Conservation (phyloP, 768 basidiomycete genomes). For the Strobilomyces dryophilus region DNA sequence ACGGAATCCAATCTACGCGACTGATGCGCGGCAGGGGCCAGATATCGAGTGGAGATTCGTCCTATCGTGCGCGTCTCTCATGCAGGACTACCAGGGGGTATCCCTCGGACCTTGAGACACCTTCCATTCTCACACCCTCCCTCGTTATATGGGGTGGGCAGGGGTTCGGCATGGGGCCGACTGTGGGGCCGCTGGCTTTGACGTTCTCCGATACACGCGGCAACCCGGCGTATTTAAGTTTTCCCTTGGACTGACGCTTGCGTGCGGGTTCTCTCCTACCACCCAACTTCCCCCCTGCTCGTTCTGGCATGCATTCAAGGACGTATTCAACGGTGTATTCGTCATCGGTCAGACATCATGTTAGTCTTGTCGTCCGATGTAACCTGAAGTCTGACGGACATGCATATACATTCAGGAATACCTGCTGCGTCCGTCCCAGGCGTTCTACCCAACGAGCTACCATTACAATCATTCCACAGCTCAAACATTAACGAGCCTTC, state of each 20-base stretch:
- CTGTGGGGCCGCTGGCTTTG: conserved; percentile 20
- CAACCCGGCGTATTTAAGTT: conserved; percentile 21
- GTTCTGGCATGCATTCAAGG: conserved; percentile 17
- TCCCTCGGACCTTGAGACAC: conserved; percentile 4
- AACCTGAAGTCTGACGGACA: conserved; percentile 6
- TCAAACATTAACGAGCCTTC: conserved; percentile 18
- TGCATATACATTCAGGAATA: conserved; percentile 17
- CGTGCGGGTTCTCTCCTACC: conserved; percentile 14
- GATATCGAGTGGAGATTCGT: background rate
- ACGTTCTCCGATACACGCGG: conserved; percentile 17
- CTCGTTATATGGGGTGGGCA: conserved; percentile 12
- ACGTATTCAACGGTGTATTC: conserved; percentile 8
- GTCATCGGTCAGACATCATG: conserved; percentile 19
- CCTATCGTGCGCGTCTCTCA: background rate
- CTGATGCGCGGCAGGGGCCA: conserved; percentile 2
- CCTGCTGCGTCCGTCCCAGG: background rate
- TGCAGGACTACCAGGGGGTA: conserved; percentile 15
- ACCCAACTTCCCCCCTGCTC: conserved; percentile 7
- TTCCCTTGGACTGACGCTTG: conserved; percentile 2
- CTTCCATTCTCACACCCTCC: background rate
- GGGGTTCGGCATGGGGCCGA: conserved; percentile 18
- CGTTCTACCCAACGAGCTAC: conserved; percentile 12
- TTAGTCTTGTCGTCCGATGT: conserved; percentile 7
- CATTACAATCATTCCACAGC: conserved; percentile 14
- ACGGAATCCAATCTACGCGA: background rate